A percentile compares a stretch with the other conserved stretches of the same genome.
Conservation (phyloP, 306 rosid species). For the Medicago truncatula region MtrunA17r5.0-ANR NC_053043.1:4384001-4384500, state of each 20-base stretch:
- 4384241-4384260: constrained; percentile 39
- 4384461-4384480: constrained; percentile 18
- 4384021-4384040: constrained; percentile 42
- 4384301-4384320: constrained; percentile 69
- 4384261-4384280: constrained; percentile 59
- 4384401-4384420: constrained; percentile 43
- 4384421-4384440: not conserved
- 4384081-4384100: constrained; percentile 56
- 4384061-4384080: constrained; percentile 71
- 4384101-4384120: constrained; percentile 64
- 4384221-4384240: constrained; percentile 23
- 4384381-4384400: constrained; percentile 87
- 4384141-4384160: constrained; percentile 56
- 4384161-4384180: constrained; percentile 45
- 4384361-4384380: constrained; percentile 50
- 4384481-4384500: not conserved
- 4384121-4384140: constrained; percentile 56
- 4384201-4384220: constrained; percentile 18
- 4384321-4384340: constrained; percentile 76
- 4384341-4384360: constrained; percentile 65
- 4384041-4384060: constrained; percentile 46
- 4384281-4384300: constrained; percentile 59
- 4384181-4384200: constrained; percentile 34
- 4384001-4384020: constrained; percentile 23
- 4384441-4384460: not conserved